Evolutionary conservation across 1,284 basidiomycete species (phyloP).

Genomic region (Kwoniella shivajii): DNA sequence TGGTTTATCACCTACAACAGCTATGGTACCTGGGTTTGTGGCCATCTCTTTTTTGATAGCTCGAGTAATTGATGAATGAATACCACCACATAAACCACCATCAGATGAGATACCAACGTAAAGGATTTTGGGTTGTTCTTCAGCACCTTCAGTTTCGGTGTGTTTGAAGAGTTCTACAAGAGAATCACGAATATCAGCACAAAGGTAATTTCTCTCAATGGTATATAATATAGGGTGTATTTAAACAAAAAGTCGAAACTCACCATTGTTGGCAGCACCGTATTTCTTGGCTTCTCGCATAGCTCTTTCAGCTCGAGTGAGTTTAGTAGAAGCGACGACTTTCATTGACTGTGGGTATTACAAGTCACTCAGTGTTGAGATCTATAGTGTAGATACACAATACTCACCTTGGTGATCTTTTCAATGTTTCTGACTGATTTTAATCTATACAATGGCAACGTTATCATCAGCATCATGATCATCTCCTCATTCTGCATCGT

Average conservation of each 20-base stretch:
- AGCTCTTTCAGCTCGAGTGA: constrained; percentile 91
- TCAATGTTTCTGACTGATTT: constrained; percentile 98
- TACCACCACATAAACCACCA: constrained; percentile 99
- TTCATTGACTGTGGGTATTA: constrained; percentile 81
- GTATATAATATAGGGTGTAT: not conserved
- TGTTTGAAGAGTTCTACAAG: constrained; percentile 78
- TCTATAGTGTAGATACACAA: not conserved
- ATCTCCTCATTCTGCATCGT: not conserved
- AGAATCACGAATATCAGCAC: no score
- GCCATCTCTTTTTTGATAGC: constrained; percentile 69
- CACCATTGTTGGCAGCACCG: constrained; percentile 89
- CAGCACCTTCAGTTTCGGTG: constrained; percentile 54
- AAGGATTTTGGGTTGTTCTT: constrained; percentile 73
- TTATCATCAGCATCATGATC: constrained; percentile 1
- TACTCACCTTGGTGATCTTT: constrained; percentile 94
- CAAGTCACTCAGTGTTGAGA: not conserved
- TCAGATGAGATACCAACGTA: constrained; percentile 95
- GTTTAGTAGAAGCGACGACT: constrained; percentile 98
- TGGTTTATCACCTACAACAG: constrained; percentile 96
- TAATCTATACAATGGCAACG: constrained; percentile 34
- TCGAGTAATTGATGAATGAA: constrained; percentile 96
- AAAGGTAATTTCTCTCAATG: no score
- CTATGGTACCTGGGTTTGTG: constrained; percentile 67
- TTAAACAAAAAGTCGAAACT: constrained; percentile 44
- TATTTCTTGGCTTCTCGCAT: constrained; percentile 94